Conservation (phyloP, 225 moss, liverwort and hornwort genomes). For the Anthoceros angustus region DNA sequence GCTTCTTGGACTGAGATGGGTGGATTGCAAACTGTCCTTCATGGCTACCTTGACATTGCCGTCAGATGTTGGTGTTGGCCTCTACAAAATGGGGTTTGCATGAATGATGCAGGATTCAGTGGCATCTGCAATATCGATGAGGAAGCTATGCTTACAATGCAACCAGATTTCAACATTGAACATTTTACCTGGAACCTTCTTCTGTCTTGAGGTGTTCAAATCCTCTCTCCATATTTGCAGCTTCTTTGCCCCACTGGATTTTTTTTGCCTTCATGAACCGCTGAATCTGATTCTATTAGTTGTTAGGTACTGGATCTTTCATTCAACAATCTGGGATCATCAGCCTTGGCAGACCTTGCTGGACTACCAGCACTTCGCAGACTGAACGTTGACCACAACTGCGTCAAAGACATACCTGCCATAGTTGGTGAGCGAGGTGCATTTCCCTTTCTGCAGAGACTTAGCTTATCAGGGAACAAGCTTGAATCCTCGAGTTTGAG, state of each 20-base stretch:
- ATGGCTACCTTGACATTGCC: too few species aligned
- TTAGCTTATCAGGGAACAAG: conserved; percentile 19
- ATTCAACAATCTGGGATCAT: conserved; percentile 22
- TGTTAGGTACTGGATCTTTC: conserved; percentile 28
- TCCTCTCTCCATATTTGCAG: not conserved
- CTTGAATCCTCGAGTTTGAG: conserved; percentile 18
- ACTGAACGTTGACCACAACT: conserved; percentile 26
- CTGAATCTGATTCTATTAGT: not conserved
- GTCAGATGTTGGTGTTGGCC: not conserved
- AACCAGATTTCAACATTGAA: conserved; percentile 20
- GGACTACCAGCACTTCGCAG: conserved; percentile 21
- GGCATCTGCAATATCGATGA: conserved; percentile 16
- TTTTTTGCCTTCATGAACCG: not conserved
- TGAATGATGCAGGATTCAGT: conserved; percentile 14
- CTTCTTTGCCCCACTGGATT: not conserved
- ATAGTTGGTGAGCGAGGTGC: conserved; percentile 13
- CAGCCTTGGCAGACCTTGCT: conserved; percentile 16
- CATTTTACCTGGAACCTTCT: conserved; percentile 22
- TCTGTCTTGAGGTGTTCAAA: conserved; percentile 20
- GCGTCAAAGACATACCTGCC: conserved; percentile 21
- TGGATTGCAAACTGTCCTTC: not conserved
- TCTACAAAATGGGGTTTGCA: not conserved
- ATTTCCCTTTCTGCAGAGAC: conserved; percentile 22
- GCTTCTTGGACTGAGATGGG: not conserved
- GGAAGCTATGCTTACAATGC: conserved; percentile 28